Base-by-base conservation (phyloP, 192 early-diverging fungal genomes). In the Coemansia sp. region DNA sequence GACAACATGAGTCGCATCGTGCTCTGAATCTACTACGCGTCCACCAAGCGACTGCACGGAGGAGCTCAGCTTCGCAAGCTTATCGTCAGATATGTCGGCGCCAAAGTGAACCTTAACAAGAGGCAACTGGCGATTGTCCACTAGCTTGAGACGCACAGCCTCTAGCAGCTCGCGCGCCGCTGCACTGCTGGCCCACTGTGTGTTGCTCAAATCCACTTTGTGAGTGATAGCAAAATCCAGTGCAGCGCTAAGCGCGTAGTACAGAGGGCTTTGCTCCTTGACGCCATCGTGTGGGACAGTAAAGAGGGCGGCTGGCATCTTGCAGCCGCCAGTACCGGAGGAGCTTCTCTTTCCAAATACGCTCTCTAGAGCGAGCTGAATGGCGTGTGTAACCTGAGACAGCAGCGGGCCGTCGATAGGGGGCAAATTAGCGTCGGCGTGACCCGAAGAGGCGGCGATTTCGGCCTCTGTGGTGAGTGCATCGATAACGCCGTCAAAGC, bases 311-410 rank as follows among this genome's bases (percentile, higher is more conserved):
- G 72, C 69, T 11, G 77, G 68, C 29, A 80, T 20, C 60, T 80
- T 80, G 59, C 32, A 47, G 41, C 68, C 77, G 34, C 58, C 39
- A 30, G 39, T 24, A 10, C 27, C 38, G 0, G 30, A 53, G 12
- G 65, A 11, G 27, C 49, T 24, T 22, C 64, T 44, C 43, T 73
- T 67, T 2, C 69, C 77, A 49, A 38, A 70, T 32, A 64, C 69
- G 13, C 32, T 56, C 61, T 80, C 77, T 50, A 65, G 67, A 1
- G 77, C 77, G 47, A 80, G 55, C 59, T 80, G 77, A n/a, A 80
- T 58, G 45, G 64, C 67, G 65, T 80, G 77, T 20, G 68, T 71
- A 6, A 56, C 40, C 58, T 59, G 43, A 15, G 77, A 70, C 34
- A 80, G 60, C 11, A 74, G 53, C 61, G 60, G 44, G 22, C 43